Percentiles rank a stretch among this genome's conserved stretches.
Conservation (phyloP, 257 asterid species). For the Plantago elongata region DNA sequence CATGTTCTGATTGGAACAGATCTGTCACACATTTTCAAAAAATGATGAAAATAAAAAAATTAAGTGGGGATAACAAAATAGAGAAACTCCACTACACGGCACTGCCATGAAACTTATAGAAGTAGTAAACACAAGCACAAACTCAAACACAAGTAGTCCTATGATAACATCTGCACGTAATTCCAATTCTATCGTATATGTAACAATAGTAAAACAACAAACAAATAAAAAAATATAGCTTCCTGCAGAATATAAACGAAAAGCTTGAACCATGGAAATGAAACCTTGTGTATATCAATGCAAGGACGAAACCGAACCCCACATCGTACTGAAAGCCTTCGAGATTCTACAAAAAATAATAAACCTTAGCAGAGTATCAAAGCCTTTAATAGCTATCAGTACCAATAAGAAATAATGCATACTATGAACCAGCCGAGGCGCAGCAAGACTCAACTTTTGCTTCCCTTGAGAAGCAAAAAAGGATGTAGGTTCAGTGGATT, state of each 20-base stretch:
- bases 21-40: too few species aligned
- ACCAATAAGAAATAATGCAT: constrained; percentile 10
- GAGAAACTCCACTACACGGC: too few species aligned
- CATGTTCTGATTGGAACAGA: too few species aligned
- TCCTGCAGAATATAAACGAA: not conserved
- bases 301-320: constrained; percentile 88
- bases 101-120: too few species aligned
- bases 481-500: constrained; percentile 23
- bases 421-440: constrained; percentile 31
- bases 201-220: not conserved
- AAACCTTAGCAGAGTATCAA: not conserved
- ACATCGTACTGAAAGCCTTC: constrained; percentile 43
- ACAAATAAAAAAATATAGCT: too few species aligned
- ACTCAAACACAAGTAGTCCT: not conserved
- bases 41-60: too few species aligned
- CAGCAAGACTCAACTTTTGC: constrained; percentile 30
- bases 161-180: too few species aligned
- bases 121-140: too few species aligned
- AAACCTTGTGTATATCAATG: constrained; percentile 96
- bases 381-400: not conserved
- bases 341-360: constrained; percentile 38
- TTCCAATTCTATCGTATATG: not conserved
- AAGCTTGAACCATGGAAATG: constrained; percentile 9
- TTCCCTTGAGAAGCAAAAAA: constrained; percentile 24
- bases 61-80: too few species aligned